These are phyloP conservation scores for Fusarium oligoseptatum DNA, from an alignment of 2,329 filamentous ascomycete genomes.

Conservation along the genomic window DNA sequence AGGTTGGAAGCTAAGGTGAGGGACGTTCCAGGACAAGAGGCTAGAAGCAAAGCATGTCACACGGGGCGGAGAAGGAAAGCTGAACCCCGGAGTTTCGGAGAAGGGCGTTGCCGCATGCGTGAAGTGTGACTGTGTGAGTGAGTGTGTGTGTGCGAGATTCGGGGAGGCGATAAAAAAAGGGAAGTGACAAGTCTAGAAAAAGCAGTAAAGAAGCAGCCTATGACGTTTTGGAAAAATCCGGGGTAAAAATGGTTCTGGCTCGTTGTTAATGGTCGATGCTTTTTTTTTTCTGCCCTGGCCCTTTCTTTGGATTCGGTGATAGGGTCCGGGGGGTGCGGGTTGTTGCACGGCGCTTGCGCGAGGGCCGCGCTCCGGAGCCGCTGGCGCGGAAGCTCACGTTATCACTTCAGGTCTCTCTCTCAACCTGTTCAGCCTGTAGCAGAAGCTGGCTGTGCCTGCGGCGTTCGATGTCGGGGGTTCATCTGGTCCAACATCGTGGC, in stretches of 20 bases:
- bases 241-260: slow-evolving; percentile 33
- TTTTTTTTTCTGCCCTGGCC: not conserved
- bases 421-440: not conserved
- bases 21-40: slow-evolving; percentile 2
- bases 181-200: slow-evolving; percentile 24
- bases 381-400: slow-evolving; percentile 16
- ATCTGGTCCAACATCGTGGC: not conserved
- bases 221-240: slow-evolving; percentile 43
- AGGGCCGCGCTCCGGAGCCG: slow-evolving; percentile 28
- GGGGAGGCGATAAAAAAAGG: slow-evolving; percentile 6
- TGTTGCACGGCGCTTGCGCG: slow-evolving; percentile 26
- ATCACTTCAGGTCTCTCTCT: slow-evolving; percentile 6
- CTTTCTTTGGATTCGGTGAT: slow-evolving; percentile 11
- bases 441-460: slow-evolving; percentile 1
- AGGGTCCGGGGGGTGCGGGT: slow-evolving; percentile 29
- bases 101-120: slow-evolving; percentile 3
- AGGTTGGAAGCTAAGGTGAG: slow-evolving; percentile 34
- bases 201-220: slow-evolving; percentile 14
- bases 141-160: not conserved
- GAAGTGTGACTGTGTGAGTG: not conserved
- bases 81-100: slow-evolving; percentile 27
- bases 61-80: slow-evolving; percentile 5
- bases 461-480: not conserved
- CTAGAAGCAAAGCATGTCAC: slow-evolving; percentile 15
- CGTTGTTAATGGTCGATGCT: slow-evolving; percentile 24